A percentile compares a stretch with the other conserved stretches of the same genome.
These are phyloP conservation scores for Quillaja saponaria DNA, from an alignment of 306 rosid genomes.

Conservation along the genomic window DNA sequence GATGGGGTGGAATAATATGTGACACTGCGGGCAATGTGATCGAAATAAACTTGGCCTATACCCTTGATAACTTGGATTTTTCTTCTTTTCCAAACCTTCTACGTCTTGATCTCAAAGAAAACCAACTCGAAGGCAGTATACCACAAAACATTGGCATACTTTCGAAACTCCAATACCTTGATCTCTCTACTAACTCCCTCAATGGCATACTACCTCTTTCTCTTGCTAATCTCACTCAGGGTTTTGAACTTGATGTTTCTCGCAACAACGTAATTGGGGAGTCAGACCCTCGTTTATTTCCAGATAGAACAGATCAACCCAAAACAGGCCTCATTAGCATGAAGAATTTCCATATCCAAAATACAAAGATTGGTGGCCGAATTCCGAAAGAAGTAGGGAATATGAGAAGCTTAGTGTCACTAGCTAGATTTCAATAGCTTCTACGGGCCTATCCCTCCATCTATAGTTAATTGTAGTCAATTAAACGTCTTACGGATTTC, in stretches of 20 bases:
- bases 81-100: slow-evolving; percentile 55
- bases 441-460: slow-evolving; percentile 48
- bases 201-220: slow-evolving; percentile 42
- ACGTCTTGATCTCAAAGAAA: slow-evolving; percentile 53
- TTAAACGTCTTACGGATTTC: slow-evolving; percentile 38
- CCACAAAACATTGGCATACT: slow-evolving; percentile 32
- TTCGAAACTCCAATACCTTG: slow-evolving; percentile 54
- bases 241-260: slow-evolving; percentile 48
- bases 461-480: slow-evolving; percentile 48
- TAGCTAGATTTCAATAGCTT: slow-evolving; percentile 48
- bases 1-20: slow-evolving; percentile 57
- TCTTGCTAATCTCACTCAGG: too few species aligned
- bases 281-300: slow-evolving; percentile 49
- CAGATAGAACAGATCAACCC: slow-evolving; percentile 27
- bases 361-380: slow-evolving; percentile 39
- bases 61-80: slow-evolving; percentile 47
- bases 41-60: slow-evolving; percentile 44
- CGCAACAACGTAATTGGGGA: slow-evolving; percentile 46
- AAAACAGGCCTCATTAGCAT: slow-evolving; percentile 45
- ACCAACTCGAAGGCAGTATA: slow-evolving; percentile 40
- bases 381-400: slow-evolving; percentile 61
- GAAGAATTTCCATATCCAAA: slow-evolving; percentile 45
- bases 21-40: slow-evolving; percentile 33
- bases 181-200: slow-evolving; percentile 49
- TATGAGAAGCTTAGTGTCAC: slow-evolving; percentile 32